Percentiles rank a stretch among this genome's conserved stretches.
phyloP scores from a whole-genome alignment of 257 asterid genomes.

The Phtheirospermum japonicum region DNA sequence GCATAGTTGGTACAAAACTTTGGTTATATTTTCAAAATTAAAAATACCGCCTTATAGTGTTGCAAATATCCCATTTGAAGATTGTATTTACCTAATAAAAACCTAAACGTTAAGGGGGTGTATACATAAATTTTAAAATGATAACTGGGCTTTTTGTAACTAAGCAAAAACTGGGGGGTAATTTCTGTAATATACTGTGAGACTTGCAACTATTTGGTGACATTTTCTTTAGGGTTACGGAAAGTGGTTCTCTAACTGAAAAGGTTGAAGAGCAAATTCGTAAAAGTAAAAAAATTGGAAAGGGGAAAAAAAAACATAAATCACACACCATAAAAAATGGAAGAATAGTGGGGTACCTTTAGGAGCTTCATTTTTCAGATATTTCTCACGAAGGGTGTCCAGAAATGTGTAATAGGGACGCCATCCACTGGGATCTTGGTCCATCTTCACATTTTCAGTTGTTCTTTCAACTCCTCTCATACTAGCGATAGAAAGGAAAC shows the following conservation, averaged over 20 bases:
- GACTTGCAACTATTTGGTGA: not conserved
- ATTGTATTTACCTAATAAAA: not conserved
- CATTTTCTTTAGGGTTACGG: not conserved
- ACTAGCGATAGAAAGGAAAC: constrained; percentile 36
- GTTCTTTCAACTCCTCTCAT: constrained; percentile 62
- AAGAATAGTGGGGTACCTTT: constrained; percentile 54
- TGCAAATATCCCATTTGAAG: not conserved
- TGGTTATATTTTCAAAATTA: not conserved
- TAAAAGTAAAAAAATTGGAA: constrained; percentile 2
- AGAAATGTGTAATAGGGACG: constrained; percentile 66
- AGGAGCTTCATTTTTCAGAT: constrained; percentile 60
- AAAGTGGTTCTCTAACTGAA: not conserved
- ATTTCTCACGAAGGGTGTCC: constrained; percentile 70
- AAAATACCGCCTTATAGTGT: not conserved
- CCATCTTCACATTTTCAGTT: constrained; percentile 63
- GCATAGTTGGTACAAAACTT: not conserved
- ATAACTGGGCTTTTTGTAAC: not conserved
- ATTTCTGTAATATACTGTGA: not conserved
- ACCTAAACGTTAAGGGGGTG: not conserved
- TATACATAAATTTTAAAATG: not conserved
- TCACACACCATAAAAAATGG: constrained; percentile 6
- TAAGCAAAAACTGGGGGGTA: not conserved
- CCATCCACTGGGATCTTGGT: constrained; percentile 93
- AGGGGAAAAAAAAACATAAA: not conserved
- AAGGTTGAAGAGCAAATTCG: constrained; percentile 5